Base-by-base conservation (phyloP, 176 grass and related monocot genomes). In the Zea luxurians region DNA sequence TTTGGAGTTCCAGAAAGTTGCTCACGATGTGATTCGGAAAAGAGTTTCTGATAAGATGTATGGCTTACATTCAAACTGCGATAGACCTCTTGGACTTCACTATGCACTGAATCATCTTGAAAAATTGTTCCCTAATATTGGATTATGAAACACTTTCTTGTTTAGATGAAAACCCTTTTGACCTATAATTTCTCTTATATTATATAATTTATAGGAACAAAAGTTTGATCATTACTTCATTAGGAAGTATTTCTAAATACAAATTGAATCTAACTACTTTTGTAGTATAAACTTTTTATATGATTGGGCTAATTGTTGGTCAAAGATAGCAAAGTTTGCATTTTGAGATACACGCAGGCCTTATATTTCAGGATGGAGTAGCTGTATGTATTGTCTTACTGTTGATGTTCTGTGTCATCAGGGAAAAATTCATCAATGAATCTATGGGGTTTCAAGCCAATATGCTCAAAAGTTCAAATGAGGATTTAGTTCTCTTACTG, bases 41-140 rank as follows among this genome's bases (percentile, higher is more conserved):
- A 87, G 71, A 70, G 73, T 87, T n/a, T 87, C 81, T 49, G 70
- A 89, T 60, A 93, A 93, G 60, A 93, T 89, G 93, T 91, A 91
- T 68, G 74, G 41, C 46, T 21, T 61, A 42, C 71, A 80, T 85
- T 85, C 65, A 44, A 59, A 40, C 62, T n/a, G 73, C 64, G 41
- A 34, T 12, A 27, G 6, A 86, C 6, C 49, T 82, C 55, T 46
- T 70, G 79, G 48, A 12, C 12, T 18, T 64, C 70, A 75, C 13
- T 62, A 13, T 4, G 16, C 8, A 70, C 69, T 63, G 18, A 44
- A 12, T 78, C 58, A 48, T 49, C 27, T 77, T 54, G 17, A 41
- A 48, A 72, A 37, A 1, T 52, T 63, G 27, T 53, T 8, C 3
- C 55, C 11, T 81, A 75, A 44, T 61, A 45, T 59, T 35, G 36